Percentiles rank a stretch among this genome's conserved stretches.
These are phyloP conservation scores for Tympanopsis confertula DNA, from an alignment of 2,329 filamentous ascomycete species.

Conservation along the genomic window DNA sequence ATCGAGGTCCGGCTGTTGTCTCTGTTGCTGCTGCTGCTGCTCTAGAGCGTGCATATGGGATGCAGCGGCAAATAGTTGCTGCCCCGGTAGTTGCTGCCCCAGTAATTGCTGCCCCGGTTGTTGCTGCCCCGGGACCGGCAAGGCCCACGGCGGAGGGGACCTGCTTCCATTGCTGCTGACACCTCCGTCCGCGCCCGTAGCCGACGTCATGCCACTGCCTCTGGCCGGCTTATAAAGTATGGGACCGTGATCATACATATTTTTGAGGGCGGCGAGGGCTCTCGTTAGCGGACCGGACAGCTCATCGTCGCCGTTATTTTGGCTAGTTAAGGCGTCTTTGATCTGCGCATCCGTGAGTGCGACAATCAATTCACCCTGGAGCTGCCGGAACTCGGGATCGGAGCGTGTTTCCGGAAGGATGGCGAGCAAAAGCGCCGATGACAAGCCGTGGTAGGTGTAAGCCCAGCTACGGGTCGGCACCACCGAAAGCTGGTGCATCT, in stretches of 20 bases:
- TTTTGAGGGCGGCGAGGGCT: conserved; percentile 47
- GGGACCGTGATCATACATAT: conserved; percentile 55
- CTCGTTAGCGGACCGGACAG: conserved; percentile 49
- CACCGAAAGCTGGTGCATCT: conserved; percentile 57
- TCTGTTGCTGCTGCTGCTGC: background rate
- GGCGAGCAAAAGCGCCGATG: conserved; percentile 51
- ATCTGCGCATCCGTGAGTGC: conserved; percentile 53
- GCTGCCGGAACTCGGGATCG: conserved; percentile 48
- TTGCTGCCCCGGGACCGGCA: conserved; percentile 47
- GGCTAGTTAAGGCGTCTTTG: conserved; percentile 31
- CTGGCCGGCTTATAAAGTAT: conserved; percentile 28
- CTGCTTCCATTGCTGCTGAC: background rate
- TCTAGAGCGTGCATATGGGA: no score
- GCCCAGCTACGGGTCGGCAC: conserved; percentile 59
- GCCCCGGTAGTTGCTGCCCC: no score
- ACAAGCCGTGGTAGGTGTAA: conserved; percentile 56
- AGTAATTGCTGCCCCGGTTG: conserved; percentile 57
- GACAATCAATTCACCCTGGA: conserved; percentile 52
- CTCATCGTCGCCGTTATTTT: conserved; percentile 17
- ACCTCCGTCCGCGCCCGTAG: no score
- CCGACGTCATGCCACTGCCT: conserved; percentile 23
- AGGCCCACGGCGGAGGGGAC: conserved; percentile 21
- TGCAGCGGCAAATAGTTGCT: no score
- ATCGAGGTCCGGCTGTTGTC: conserved; percentile 22
- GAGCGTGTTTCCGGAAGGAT: conserved; percentile 52